Percentiles rank a stretch among this genome's conserved stretches.
Conservation (phyloP, 2,329 filamentous ascomycete genomes). For the Exserohilum turcica region DNA sequence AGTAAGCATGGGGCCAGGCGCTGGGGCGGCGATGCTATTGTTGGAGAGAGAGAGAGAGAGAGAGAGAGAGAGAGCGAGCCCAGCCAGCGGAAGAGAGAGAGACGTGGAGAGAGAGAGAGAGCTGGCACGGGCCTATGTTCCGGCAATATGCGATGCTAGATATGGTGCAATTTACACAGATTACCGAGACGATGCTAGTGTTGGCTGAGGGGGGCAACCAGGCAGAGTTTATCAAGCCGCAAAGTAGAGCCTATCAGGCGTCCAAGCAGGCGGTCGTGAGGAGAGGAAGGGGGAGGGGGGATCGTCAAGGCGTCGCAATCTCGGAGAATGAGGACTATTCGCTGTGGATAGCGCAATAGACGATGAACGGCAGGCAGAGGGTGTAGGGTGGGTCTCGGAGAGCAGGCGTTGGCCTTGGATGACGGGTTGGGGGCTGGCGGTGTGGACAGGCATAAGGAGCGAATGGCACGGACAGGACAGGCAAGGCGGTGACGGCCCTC, state of each 20-base stretch:
- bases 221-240: conserved; percentile 3
- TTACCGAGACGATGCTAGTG: conserved; percentile 17
- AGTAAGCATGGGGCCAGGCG: neutral
- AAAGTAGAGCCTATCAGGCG: too few relatives aligned
- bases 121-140: conserved; percentile 22
- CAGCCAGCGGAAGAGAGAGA: too few relatives aligned
- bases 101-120: neutral
- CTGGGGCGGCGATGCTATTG: neutral
- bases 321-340: conserved; percentile 1
- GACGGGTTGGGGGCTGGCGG: conserved; percentile 2
- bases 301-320: conserved; percentile 9
- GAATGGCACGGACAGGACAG: neutral
- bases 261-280: neutral
- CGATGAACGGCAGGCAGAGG: conserved; percentile 2
- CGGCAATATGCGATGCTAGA: conserved; percentile 8
- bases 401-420: neutral
- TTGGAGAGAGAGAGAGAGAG: neutral
- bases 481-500: conserved; percentile 6
- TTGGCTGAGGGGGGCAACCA: conserved; percentile 7
- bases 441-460: conserved; percentile 6
- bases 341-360: conserved; percentile 4
- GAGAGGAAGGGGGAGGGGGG: neutral
- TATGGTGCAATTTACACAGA: conserved; percentile 21
- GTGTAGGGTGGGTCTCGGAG: neutral
- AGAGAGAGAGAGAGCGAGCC: neutral